Conservation (phyloP, 1,284 basidiomycete genomes). For the Mycosarcoma mackinlayi region DNA sequence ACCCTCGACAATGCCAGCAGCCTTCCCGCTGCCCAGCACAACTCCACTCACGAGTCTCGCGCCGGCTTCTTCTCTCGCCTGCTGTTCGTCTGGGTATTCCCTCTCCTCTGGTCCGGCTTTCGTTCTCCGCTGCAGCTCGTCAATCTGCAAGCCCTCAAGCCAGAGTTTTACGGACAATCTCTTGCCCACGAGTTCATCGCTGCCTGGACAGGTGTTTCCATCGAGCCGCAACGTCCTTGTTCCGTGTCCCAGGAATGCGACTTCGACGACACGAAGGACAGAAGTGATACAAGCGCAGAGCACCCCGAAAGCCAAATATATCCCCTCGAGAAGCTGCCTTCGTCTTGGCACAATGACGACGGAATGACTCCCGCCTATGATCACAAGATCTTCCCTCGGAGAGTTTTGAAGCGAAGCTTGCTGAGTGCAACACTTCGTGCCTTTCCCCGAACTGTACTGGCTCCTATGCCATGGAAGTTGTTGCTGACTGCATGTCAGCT, state of each 20-base stretch:
- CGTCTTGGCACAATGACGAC: background rate
- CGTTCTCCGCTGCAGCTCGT: slow-evolving; percentile 42
- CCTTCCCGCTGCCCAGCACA: slow-evolving; percentile 11
- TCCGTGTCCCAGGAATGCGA: too few relatives aligned
- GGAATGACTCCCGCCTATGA: slow-evolving; percentile 1
- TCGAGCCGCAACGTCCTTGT: background rate
- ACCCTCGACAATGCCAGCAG: slow-evolving; percentile 46
- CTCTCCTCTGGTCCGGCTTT: slow-evolving; percentile 44
- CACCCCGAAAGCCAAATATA: too few relatives aligned
- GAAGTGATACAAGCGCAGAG: slow-evolving; percentile 11
- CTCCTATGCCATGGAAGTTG: slow-evolving; percentile 51
- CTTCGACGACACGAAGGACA: slow-evolving; percentile 14
- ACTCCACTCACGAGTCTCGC: slow-evolving; percentile 41
- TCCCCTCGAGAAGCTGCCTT: slow-evolving; percentile 27
- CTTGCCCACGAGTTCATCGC: slow-evolving; percentile 30
- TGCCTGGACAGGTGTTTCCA: slow-evolving; percentile 24
- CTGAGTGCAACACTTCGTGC: slow-evolving; percentile 40
- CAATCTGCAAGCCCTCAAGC: slow-evolving; percentile 37
- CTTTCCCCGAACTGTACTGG: slow-evolving; percentile 45
- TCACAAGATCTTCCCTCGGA: slow-evolving; percentile 38
- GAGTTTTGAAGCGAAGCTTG: slow-evolving; percentile 18
- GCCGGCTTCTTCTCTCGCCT: slow-evolving; percentile 54
- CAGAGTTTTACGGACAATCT: slow-evolving; percentile 31
- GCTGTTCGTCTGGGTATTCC: slow-evolving; percentile 52
- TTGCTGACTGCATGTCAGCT: slow-evolving; percentile 46